phyloP scores from a whole-genome alignment of 768 basidiomycete species.

The Phaeolepiota aurea region DNA sequence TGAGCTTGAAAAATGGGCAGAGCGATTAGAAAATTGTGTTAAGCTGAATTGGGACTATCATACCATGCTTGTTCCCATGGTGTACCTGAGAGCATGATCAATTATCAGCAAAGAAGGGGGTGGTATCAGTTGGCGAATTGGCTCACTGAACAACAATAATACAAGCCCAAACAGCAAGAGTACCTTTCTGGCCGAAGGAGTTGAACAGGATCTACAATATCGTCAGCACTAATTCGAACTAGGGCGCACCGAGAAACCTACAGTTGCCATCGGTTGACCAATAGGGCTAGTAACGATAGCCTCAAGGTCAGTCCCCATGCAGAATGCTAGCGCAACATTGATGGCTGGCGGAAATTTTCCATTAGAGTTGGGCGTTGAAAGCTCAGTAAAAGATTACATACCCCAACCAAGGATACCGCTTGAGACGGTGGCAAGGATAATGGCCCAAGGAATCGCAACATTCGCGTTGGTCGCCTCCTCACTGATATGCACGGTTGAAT shows the following conservation, averaged over 20 bases:
- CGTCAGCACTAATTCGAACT: too few species aligned
- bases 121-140: background rate
- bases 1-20: constrained; percentile 17
- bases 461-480: constrained; percentile 68
- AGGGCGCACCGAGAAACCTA: too few species aligned
- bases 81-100: constrained; percentile 30
- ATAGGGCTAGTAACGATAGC: constrained; percentile 25
- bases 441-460: constrained; percentile 61
- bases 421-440: constrained; percentile 45
- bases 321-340: constrained; percentile 56
- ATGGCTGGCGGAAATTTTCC: constrained; percentile 25
- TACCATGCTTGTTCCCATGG: constrained; percentile 56
- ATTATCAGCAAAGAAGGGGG: background rate
- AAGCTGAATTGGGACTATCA: background rate
- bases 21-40: too few species aligned
- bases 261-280: constrained; percentile 48
- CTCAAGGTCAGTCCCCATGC: constrained; percentile 45
- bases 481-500: constrained; percentile 58
- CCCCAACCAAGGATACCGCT: constrained; percentile 55
- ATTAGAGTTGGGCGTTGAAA: too few species aligned
- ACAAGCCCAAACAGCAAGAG: constrained; percentile 28
- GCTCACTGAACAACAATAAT: constrained; percentile 30
- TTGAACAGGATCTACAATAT: constrained; percentile 48
- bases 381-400: constrained; percentile 15
- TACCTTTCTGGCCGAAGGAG: constrained; percentile 28